These are phyloP conservation scores for Blastobotrys aristatus DNA, from an alignment of 1,139 yeast genomes.

Conservation along the genomic window DNA sequence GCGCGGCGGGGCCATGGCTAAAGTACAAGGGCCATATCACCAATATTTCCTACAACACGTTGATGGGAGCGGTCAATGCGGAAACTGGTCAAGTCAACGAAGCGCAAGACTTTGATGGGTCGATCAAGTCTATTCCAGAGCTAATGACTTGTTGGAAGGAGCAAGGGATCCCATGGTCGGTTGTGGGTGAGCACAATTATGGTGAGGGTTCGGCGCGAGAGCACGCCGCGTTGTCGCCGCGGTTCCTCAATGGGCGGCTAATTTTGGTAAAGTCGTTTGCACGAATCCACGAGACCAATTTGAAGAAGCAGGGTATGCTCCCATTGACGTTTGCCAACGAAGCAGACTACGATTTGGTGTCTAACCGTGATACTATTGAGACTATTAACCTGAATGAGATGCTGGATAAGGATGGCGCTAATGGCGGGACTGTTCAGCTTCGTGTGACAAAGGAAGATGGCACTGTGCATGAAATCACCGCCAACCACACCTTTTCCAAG, in stretches of 20 bases:
- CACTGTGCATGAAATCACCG: constrained; percentile 57
- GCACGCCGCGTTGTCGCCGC: constrained; percentile 95
- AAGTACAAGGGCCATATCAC: constrained; percentile 97
- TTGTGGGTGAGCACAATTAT: constrained; percentile 94
- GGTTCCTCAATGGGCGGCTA: constrained; percentile 86
- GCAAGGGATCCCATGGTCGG: constrained; percentile 83
- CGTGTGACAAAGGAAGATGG: constrained; percentile 76
- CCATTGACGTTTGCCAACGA: constrained; percentile 90
- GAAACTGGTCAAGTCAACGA: constrained; percentile 94
- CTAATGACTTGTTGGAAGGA: constrained; percentile 93
- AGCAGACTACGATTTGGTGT: constrained; percentile 74
- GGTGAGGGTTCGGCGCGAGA: constrained; percentile 99
- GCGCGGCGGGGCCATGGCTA: constrained; percentile 99
- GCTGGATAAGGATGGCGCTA: constrained; percentile 75
- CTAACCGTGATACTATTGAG: constrained; percentile 71
- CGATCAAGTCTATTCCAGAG: constrained; percentile 76
- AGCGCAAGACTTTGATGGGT: constrained; percentile 84
- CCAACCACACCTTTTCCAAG: constrained; percentile 93
- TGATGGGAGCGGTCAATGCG: constrained; percentile 94
- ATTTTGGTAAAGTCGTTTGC: constrained; percentile 94
- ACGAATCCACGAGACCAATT: constrained; percentile 86
- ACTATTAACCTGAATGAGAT: constrained; percentile 75
- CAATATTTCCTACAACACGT: constrained; percentile 88
- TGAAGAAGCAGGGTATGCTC: constrained; percentile 94
- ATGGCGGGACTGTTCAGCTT: constrained; percentile 73